phyloP scores from a whole-genome alignment of 108 stramenopile genomes.

The Chaetoceros tenuissimus region DNA sequence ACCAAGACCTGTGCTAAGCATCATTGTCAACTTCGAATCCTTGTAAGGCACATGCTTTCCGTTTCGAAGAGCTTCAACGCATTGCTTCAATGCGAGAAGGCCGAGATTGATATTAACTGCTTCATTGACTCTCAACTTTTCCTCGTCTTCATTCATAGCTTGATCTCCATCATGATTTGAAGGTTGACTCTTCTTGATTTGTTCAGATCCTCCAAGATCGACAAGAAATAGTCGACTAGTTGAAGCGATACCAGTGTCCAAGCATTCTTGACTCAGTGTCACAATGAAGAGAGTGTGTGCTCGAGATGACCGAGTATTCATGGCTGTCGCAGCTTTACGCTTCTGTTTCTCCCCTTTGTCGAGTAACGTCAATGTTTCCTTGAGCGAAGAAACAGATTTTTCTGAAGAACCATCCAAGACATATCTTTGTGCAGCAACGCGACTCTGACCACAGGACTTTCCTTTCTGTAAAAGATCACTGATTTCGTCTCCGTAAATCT shows the following conservation, averaged over 20 bases:
- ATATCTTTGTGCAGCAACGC: conserved; percentile 47
- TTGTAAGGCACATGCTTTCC: conserved; percentile 45
- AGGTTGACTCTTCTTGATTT: conserved; percentile 39
- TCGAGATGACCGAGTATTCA: conserved; percentile 56
- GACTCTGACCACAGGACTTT: conserved; percentile 30
- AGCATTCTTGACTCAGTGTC: conserved; percentile 32
- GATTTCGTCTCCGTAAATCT: conserved; percentile 56
- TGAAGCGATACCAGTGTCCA: conserved; percentile 17
- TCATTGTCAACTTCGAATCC: conserved; percentile 63
- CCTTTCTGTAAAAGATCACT: conserved; percentile 41
- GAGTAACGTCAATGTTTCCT: conserved; percentile 23
- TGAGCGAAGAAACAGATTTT: conserved; percentile 14
- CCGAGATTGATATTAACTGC: conserved; percentile 65
- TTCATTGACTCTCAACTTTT: conserved; percentile 44
- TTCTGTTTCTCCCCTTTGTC: conserved; percentile 35
- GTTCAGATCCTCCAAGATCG: conserved; percentile 65
- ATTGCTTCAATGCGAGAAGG: conserved; percentile 47
- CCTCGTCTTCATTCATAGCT: not conserved
- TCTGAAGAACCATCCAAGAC: conserved; percentile 46
- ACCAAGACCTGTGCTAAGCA: conserved; percentile 51
- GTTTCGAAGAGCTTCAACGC: conserved; percentile 36
- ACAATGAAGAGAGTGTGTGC: conserved; percentile 60
- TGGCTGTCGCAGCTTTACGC: conserved; percentile 51
- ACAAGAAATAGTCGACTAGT: conserved; percentile 43
- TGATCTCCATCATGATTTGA: no score